Base-by-base conservation (phyloP, 176 grass and related monocot genomes). In the Eragrostis curvula region DNA sequence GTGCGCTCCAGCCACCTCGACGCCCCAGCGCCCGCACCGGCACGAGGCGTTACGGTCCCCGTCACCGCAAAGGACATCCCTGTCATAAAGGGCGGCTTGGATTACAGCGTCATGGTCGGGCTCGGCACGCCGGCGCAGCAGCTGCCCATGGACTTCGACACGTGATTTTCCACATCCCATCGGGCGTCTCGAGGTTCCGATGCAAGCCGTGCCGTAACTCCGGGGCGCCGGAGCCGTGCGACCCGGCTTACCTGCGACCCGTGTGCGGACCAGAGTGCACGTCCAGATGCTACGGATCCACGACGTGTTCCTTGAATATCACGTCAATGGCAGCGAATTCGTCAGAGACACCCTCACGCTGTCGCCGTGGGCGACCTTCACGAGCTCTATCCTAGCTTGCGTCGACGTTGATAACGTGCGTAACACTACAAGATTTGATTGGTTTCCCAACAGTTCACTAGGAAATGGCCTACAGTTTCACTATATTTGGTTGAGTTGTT, bases 111-210 rank as follows among this genome's bases (percentile, higher is more conserved):
- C 42, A 24, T 45, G 21, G 42, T 70, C 42, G 42, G 67, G 21
- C 46, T 24, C 42, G 67, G 67, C 67, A 70, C 67, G n/a, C 67
- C 67, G 42, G 21, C 67, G 11, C 67, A 70, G 67, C 67, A 7
- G 67, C 42, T 70, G 5, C 42, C 42, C 9, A 25, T 70, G 67
- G 67, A 3, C 41, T 70, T 70, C 67, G 67, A 70, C 20, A 70
- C 42, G n/a, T n/a, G n/a, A n/a, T n/a, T 5, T 8, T 67, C 36
- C 8, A 10, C 32, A 11, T 42, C 39, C 9, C 42, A 4, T 0
- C 1, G 1, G 65, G 65, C 67, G 5, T 46, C 21, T 70, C 67
- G n/a, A 25, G 21, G 10, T 21, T 70, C 9, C 67, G 12, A 12
- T 70, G 67, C 67, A 70, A 46, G 42, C 41, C n/a, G 5, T 70